A percentile compares a stretch with the other conserved stretches of the same genome.
phyloP scores from a whole-genome alignment of 345 rosid species.

The Populus tremula region DNA sequence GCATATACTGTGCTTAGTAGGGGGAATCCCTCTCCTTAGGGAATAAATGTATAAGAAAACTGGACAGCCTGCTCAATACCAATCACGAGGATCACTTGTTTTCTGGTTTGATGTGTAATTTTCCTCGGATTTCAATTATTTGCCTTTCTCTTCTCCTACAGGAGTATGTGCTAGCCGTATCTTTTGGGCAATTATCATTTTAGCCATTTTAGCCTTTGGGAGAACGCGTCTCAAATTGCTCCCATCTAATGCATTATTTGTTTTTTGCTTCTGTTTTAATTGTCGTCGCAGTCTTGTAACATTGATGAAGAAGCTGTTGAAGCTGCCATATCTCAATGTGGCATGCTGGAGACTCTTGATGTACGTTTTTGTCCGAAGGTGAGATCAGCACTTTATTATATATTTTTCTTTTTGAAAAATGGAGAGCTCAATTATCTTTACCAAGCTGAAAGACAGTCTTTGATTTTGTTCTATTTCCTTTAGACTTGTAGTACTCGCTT shows the following conservation, averaged over 20 bases:
- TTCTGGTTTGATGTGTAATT: neutral
- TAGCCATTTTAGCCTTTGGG: neutral
- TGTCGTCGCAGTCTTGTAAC: constrained; percentile 57
- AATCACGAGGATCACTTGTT: neutral
- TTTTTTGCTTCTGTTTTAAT: constrained; percentile 9
- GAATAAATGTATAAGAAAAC: neutral
- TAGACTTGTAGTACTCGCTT: neutral
- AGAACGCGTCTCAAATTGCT: neutral
- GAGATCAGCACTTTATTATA: constrained; percentile 16
- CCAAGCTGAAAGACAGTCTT: neutral
- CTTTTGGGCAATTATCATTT: neutral
- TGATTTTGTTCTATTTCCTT: neutral
- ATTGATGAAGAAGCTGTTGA: constrained; percentile 71
- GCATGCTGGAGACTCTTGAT: constrained; percentile 85
- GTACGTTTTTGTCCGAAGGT: constrained; percentile 94
- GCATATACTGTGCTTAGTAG: neutral
- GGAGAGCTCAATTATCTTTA: neutral
- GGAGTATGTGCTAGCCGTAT: neutral
- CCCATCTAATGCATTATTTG: neutral
- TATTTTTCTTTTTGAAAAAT: neutral
- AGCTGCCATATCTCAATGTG: constrained; percentile 71
- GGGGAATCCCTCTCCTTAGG: neutral
- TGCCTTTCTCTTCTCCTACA: neutral
- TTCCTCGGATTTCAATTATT: neutral
- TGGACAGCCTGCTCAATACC: neutral